Base-by-base conservation (phyloP, 371 early-diverging fungal genomes). In the Amoeboaphelidium protococcarum region DNA sequence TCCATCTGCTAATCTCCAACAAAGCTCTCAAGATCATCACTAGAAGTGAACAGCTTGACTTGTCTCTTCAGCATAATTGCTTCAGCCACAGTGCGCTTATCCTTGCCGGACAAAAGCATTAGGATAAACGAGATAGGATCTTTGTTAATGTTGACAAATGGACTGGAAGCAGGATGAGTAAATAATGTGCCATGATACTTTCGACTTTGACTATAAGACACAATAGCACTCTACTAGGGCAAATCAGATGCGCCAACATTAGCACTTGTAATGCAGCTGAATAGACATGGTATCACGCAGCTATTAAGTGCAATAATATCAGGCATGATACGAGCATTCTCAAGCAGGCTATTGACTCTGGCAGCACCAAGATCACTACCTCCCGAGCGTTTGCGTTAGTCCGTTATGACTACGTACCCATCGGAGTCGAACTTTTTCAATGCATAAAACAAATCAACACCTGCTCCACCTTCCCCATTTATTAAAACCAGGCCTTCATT, bases 121-220 rank as follows among this genome's bases (percentile, higher is more conserved):
- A n/a, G 10, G 6, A 42, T 10, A 21, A n/a, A 20, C 10, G 43
- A 13, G 21, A 42, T 42, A 13, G 43, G 21, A 20, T 10, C 21
- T 13, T 12, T 42, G 43, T 42, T 42, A 22, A 42, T 20, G 10
- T 42, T 42, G 16, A 42, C 21, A 21, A 13, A 42, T 20, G 43
- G 43, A 42, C n/a, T n/a, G 6, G 43, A 10, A n/a, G 43, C 43
- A n/a, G 43, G 43, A 42, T 42, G 43, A 42, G 21, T 42, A 13
- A 13, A 42, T 10, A 42, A 6, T 20, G 43, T 13, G 21, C 43
- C 43, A 42, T 42, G 43, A 42, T 42, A 42, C 22, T 6, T 10
- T 21, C 22, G 10, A 10, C 6, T 13, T 42, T 42, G 43, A 42
- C 13, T 6, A 42, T 42, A 42, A 13, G 43, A 12, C 12, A 42